Evolutionary conservation across 176 grass and related monocot species (phyloP), one percentile per base, ranked within the genome.

Genomic region (Oryza brachyantha): DNA sequence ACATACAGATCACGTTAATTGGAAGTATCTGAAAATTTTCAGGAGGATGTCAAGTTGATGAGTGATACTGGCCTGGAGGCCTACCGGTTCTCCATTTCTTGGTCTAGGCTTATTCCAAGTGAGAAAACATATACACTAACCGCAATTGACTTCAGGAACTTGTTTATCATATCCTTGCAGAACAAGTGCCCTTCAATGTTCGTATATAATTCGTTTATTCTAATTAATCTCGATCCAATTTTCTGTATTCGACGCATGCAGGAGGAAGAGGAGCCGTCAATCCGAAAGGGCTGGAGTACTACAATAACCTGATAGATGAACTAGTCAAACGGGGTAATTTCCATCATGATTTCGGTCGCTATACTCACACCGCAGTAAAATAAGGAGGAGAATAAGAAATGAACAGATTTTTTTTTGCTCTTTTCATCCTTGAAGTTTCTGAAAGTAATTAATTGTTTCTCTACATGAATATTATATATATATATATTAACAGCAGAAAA

Each of bases 1-100:
- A 67, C 1, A 28, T 1, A 26, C 14, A 52, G 17, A 0, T 8
- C 10, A 2, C 14, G 13, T 50, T 50, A 5, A 58, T 61, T 29
- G 32, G 17, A 21, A 28, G 50, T 80, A 7, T 48, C 9, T 34
- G 29, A 32, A 32, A 5, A 46, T 70, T 90, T 80, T 65, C 84
- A 97, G 94, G 94, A 88, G 68, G 91, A 97, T 74, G 89, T 86
- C 5, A 40, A 88, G 75, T 21, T 97, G 79, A 92, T 94, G 82
- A 66, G 50, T 64, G 84, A 93, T 4, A 79, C 85, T 24, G 87
- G 91, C 13, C 77, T 97, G 29, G 89, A 97, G 46, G 91, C 91
- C 24, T 97, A 93, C 82, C 81, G 84, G 48, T 97, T 93, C 86
- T 97, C 94, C 75, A 90, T 97, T 73, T 93, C 91, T 64, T 97